Percentiles rank a stretch among this genome's conserved stretches.
These are phyloP conservation scores for Scytalidium sp. DNA, from an alignment of 2,329 filamentous ascomycete species.

Conservation along the genomic window DNA sequence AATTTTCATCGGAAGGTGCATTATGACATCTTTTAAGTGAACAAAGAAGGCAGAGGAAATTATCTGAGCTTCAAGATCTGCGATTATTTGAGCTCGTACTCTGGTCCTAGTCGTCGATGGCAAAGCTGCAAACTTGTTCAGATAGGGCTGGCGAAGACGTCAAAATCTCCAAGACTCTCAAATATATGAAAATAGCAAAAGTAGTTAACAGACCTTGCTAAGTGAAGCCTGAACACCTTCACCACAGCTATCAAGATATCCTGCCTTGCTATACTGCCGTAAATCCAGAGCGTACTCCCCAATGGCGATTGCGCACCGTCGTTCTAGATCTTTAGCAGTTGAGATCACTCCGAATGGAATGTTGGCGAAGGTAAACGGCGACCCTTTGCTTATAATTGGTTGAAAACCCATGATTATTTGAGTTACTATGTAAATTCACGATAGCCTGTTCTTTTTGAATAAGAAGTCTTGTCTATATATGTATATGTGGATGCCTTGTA, in stretches of 20 bases:
- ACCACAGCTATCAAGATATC: conserved; percentile 18
- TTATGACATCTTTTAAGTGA: conserved; percentile 42
- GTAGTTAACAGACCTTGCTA: background rate
- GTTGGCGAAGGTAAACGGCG: conserved; percentile 70
- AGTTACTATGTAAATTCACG: too few species aligned
- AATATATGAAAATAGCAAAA: background rate
- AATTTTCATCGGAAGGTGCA: conserved; percentile 63
- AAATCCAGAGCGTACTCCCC: conserved; percentile 72
- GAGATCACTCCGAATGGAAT: conserved; percentile 83
- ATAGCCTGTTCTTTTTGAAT: too few species aligned
- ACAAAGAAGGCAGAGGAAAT: conserved; percentile 1
- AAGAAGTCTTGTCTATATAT: too few species aligned
- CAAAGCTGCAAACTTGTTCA: conserved; percentile 64
- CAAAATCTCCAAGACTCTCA: too few species aligned
- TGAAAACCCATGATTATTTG: background rate
- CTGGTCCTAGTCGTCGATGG: conserved; percentile 55
- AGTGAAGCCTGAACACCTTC: conserved; percentile 53
- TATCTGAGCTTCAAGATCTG: conserved; percentile 31
- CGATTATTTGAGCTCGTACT: conserved; percentile 54
- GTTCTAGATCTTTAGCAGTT: conserved; percentile 51
- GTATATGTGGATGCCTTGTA: too few species aligned
- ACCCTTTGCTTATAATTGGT: background rate
- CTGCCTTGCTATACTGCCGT: conserved; percentile 38
- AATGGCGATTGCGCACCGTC: conserved; percentile 67
- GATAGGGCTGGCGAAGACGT: conserved; percentile 34